Conservation (phyloP, 2,329 filamentous ascomycete species). For the Fusarium incarnatum region DNA sequence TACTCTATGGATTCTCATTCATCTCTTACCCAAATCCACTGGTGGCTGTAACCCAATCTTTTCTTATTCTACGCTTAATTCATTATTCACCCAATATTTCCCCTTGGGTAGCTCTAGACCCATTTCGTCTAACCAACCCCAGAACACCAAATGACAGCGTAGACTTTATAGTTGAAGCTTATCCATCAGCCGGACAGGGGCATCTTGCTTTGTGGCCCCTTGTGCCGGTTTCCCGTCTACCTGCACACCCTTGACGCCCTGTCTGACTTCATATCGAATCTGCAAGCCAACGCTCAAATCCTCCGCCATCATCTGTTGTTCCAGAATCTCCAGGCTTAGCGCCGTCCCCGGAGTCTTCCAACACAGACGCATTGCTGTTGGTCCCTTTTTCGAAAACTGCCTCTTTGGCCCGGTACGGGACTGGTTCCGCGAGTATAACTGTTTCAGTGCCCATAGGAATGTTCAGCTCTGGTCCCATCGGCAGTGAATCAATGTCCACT, state of each 20-base stretch:
- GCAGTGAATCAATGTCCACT: constrained; percentile 85
- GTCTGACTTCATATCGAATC: constrained; percentile 34
- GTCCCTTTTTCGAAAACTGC: constrained; percentile 6
- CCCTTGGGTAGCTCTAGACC: constrained; percentile 16
- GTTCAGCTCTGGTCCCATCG: constrained; percentile 82
- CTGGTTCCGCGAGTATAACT: constrained; percentile 77
- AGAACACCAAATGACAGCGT: constrained; percentile 13
- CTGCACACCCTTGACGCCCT: background rate
- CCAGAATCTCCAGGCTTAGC: constrained; percentile 23
- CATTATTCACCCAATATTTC: constrained; percentile 13
- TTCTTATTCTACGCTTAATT: constrained; percentile 12
- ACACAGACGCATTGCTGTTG: background rate
- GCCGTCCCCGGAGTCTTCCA: constrained; percentile 12
- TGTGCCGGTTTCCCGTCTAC: constrained; percentile 38
- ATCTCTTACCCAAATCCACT: background rate
- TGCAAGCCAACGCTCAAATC: constrained; percentile 46
- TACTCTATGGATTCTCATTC: constrained; percentile 13
- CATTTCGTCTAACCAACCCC: background rate
- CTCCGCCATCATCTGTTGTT: constrained; percentile 36
- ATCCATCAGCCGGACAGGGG: constrained; percentile 33
- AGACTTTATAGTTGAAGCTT: constrained; percentile 22
- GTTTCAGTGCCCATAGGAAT: constrained; percentile 83
- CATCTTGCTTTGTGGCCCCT: constrained; percentile 6
- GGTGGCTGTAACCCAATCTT: background rate
- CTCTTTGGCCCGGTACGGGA: constrained; percentile 58